Base-by-base conservation (phyloP, 2,329 filamentous ascomycete species). In the Curvularia eragrostidis region DNA sequence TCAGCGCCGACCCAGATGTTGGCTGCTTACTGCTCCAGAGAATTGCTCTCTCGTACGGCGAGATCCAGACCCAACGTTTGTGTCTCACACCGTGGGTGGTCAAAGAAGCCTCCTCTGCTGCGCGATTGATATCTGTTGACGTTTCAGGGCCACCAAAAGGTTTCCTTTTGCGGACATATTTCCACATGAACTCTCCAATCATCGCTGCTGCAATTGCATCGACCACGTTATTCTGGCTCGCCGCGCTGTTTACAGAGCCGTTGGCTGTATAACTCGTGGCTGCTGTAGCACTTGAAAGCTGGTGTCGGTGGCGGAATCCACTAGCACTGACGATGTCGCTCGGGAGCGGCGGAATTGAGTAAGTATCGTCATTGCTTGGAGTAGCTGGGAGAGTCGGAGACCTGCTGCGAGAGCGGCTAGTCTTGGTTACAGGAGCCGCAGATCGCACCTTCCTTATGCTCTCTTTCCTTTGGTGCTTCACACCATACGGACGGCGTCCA, bases 21-120 rank as follows among this genome's bases (percentile, higher is more conserved):
- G 95, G 95, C 78, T 99, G 95, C 82, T 96, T 97, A 83, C 90
- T 96, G 77, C 94, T 97, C 95, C 95, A 99, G 77, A 99, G 91
- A 59, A 99, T 94, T 12, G 94, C 90, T 62, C 93, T 85, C 78
- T 99, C 95, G 72, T 99, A 98, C 2, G 95, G 95, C 18, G 94
- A 95, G 62, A 99, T 85, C 95, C 95, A 99, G 1, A 99, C 95
- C 95, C 95, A 99, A 75, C 95, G 86, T 80, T 93, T 97, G 76
- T 99, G 95, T 28, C 95, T 80, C 5, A 84, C 90, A 64, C 87
- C 87, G 67, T 84, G 87, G 63, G 81, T 84, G 88, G 77, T 91
- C 88, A 70, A 93, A 88, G 73, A 69, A 34, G 84, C 84, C 59
- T 83, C 85, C 64, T 84, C 86, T 23, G 81, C 83, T 30, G 76